Conservation (phyloP, 2,329 filamentous ascomycete species). For the Stemphylium vesicarium region DNA sequence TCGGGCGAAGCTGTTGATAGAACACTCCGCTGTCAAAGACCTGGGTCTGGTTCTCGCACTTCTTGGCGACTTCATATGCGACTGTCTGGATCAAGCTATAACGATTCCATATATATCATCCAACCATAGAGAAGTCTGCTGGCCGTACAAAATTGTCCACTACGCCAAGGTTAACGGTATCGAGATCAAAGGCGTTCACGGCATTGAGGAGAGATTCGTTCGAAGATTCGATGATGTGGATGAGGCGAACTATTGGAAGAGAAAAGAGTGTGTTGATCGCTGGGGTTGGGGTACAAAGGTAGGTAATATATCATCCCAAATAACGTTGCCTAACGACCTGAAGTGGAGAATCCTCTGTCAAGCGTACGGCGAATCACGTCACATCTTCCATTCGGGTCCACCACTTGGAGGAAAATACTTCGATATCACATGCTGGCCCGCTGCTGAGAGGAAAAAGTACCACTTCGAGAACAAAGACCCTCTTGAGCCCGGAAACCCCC, state of each 20-base stretch:
- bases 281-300: conserved; percentile 18
- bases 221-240: conserved; percentile 7
- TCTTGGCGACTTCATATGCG: conserved; percentile 8
- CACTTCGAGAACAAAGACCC: background rate
- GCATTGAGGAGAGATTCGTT: conserved; percentile 14
- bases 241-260: conserved; percentile 10
- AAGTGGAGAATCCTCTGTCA: background rate
- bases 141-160: conserved; percentile 5
- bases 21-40: conserved; percentile 15
- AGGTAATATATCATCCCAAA: conserved; percentile 2
- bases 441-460: background rate
- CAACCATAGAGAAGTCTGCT: conserved; percentile 1
- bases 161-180: conserved; percentile 3
- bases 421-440: background rate
- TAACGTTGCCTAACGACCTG: background rate
- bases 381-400: background rate
- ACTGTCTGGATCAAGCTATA: conserved; percentile 7
- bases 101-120: conserved; percentile 4
- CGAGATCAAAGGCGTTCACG: conserved; percentile 8
- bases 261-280: conserved; percentile 13
- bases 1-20: conserved; percentile 10
- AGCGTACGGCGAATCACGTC: background rate
- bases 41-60: conserved; percentile 16
- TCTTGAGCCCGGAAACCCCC: background rate
- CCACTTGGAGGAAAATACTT: background rate